Evolutionary conservation across 2,329 filamentous ascomycete species (phyloP), one percentile per base, ranked within the genome.

Genomic region (Monilinia fructicola): DNA sequence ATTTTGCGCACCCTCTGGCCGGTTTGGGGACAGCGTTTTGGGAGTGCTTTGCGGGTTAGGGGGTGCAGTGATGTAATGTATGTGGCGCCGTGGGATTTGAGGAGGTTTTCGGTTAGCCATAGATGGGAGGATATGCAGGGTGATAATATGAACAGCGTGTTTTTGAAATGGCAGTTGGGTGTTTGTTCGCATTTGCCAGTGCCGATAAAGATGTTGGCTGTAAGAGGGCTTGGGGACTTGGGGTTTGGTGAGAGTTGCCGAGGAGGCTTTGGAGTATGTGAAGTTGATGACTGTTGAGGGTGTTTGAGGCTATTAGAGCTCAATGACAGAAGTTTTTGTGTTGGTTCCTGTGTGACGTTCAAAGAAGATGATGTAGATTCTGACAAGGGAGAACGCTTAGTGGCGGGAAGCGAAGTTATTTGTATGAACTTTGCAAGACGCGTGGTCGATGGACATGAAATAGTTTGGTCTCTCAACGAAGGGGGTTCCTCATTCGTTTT

Each of bases 1-100:
- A 80, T 70, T 66, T 72, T 77, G 23, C 68, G 68, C 28, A 71
- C 70, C 52, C 62, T 71, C 12, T 67, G 68, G 1, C 67, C 65
- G 1, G 73, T 72, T 31, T 55, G n/a, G 0, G 69, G 65, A 58
- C 68, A 71, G 2, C 66, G 59, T 16, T 53, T 68, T 2, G 71
- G 71, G 2, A 73, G 31, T 9, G 52, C 66, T 12, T 68, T 66
- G 6, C 71, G 59, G 1, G 64, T 56, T 31, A 74, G 65, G 1
- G 66, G 54, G 1, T 59, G 35, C 4, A 69, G 54, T 2, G 66
- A 69, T 3, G 69, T 71, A 28, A 71, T 61, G 59, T 72, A 72
- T 40, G 46, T 59, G 10, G 35, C 64, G 12, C 71, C 70, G 54
- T 75, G 73, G 26, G 46, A 63, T 2, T 61, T 46, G 26, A 77